These are phyloP conservation scores for Cryptomeria japonica DNA, from an alignment of 75 land plant genomes.

Conservation along the genomic window DNA sequence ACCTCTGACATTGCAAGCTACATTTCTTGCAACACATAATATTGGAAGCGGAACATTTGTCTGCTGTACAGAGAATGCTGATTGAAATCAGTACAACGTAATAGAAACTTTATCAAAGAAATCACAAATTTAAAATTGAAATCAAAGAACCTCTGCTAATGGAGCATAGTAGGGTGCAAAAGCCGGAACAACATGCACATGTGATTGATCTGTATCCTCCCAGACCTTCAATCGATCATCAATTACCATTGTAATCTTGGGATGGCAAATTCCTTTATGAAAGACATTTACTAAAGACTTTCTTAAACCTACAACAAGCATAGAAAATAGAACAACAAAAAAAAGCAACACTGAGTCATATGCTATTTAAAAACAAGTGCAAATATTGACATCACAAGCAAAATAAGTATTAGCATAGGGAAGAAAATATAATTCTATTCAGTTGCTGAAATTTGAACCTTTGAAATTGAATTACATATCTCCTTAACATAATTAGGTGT, in stretches of 20 bases:
- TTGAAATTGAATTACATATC: not conserved
- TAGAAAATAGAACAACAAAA: not conserved
- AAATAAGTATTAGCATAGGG: not conserved
- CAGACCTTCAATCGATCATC: conserved; percentile 95
- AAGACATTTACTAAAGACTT: conserved; percentile 85
- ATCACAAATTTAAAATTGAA: not conserved
- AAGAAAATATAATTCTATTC: not conserved
- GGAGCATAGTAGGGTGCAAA: conserved; percentile 95
- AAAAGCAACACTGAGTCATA: not conserved
- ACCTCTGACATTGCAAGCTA: conserved; percentile 91
- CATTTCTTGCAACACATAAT: conserved; percentile 83
- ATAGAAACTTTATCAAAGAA: not conserved
- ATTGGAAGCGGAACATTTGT: conserved; percentile 63
- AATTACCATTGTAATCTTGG: conserved; percentile 89
- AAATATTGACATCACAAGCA: conserved; percentile 3
- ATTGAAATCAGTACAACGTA: not conserved
- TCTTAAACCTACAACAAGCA: conserved; percentile 43
- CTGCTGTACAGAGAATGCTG: conserved; percentile 23
- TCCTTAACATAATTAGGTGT: not conserved
- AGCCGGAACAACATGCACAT: conserved; percentile 94
- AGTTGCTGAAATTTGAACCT: not conserved
- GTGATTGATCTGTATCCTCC: conserved; percentile 90
- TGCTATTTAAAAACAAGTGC: not conserved
- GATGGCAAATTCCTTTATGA: conserved; percentile 79
- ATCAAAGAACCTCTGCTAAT: conserved; percentile 71